Evolutionary conservation across 2,329 filamentous ascomycete genomes (phyloP).

Genomic region (Coccinonectria pachysandricola): DNA sequence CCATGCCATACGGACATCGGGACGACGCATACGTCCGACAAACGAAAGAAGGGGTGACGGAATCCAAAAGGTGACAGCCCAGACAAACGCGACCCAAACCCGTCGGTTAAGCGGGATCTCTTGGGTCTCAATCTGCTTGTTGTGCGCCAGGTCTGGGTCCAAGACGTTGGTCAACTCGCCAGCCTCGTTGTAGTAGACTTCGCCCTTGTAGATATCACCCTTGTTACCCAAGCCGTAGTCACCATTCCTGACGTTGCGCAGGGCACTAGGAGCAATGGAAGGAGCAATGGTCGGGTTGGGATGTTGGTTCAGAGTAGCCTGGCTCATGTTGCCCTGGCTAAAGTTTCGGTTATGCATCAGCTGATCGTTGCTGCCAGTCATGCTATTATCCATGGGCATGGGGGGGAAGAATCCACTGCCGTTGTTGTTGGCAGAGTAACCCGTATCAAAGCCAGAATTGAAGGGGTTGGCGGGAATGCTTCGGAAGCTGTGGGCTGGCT

Average conservation of each 20-base stretch:
- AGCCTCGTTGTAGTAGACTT: constrained; percentile 63
- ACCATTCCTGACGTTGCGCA: constrained; percentile 50
- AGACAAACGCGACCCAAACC: constrained; percentile 72
- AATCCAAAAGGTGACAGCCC: constrained; percentile 87
- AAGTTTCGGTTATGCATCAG: constrained; percentile 51
- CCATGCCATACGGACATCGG: constrained; percentile 95
- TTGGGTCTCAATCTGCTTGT: constrained; percentile 65
- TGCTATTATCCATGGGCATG: constrained; percentile 47
- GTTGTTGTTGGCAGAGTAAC: constrained; percentile 56
- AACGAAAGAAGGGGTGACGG: constrained; percentile 74
- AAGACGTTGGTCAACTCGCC: constrained; percentile 58
- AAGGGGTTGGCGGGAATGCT: constrained; percentile 37
- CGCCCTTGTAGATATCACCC: constrained; percentile 66
- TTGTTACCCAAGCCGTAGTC: constrained; percentile 86
- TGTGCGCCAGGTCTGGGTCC: constrained; percentile 69
- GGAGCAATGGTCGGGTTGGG: constrained; percentile 33
- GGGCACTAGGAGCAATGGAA: constrained; percentile 50
- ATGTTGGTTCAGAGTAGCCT: constrained; percentile 35
- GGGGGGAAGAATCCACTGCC: constrained; percentile 61
- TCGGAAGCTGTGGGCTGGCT: constrained; percentile 45
- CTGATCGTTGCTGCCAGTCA: constrained; percentile 63
- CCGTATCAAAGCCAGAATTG: constrained; percentile 48
- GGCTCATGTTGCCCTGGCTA: constrained; percentile 46
- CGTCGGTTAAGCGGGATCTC: constrained; percentile 54
- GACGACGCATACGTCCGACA: constrained; percentile 90